Evolutionary conservation across 257 asterid species (phyloP).

Genomic region (Nyctanthes arbortristis): DNA sequence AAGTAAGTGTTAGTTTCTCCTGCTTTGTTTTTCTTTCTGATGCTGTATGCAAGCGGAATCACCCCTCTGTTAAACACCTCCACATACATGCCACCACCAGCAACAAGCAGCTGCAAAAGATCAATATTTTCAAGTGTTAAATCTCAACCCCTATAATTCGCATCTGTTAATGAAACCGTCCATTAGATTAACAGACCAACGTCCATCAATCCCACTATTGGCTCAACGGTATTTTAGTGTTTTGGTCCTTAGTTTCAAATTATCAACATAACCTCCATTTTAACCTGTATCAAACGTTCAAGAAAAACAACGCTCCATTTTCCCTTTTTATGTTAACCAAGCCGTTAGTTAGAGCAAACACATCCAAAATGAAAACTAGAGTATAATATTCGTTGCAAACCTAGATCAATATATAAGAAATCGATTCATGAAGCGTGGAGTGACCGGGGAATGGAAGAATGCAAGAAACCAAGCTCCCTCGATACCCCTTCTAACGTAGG

Average conservation of each 20-base stretch:
- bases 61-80: conserved; percentile 96
- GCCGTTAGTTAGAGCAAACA: not conserved
- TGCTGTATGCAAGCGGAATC: conserved; percentile 87
- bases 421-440: not conserved
- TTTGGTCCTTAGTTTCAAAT: not conserved
- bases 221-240: not conserved
- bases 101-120: conserved; percentile 72
- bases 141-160: not conserved
- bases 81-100: conserved; percentile 97
- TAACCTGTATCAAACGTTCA: not conserved
- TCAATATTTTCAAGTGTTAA: not conserved
- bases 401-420: not conserved
- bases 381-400: not conserved
- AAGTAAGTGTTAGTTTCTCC: conserved; percentile 90
- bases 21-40: conserved; percentile 76
- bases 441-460: not conserved
- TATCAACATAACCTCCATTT: not conserved
- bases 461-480: no score
- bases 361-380: not conserved
- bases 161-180: not conserved
- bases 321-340: not conserved
- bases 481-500: not conserved
- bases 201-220: not conserved
- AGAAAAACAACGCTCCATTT: not conserved
- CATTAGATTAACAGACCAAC: not conserved